Evolutionary conservation across 352 stramenopile species (phyloP), one percentile per base, ranked within the genome.

Genomic region (Pseudoperonospora humuli): DNA sequence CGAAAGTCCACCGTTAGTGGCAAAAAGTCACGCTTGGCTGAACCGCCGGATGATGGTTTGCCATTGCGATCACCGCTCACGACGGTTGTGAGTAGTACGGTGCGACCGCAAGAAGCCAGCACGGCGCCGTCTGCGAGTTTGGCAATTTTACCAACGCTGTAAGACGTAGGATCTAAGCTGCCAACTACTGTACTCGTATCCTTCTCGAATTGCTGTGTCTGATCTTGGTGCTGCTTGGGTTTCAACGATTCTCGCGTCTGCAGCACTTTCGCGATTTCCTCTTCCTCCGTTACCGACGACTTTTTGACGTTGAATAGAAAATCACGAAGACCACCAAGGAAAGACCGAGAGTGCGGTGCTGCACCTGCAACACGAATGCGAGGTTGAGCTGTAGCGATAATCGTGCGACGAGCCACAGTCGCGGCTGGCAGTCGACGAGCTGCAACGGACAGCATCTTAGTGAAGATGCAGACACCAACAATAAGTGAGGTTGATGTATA

Each of bases 1-100:
- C 89, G 86, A 61, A 96, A 98, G 54, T 97, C 90, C 33, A 98
- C 91, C 45, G 83, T 96, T 24, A 98, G 75, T 35, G 90, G 89
- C 38, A 96, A 39, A 39, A 96, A 96, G 55, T 89, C 76, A 15
- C 61, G 67, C 2, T 50, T 24, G 5, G 34, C 7, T 20, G 23
- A 13, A 9, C 38, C 36, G 39, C 51, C 59, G 19, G 39, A 25
- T 15, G 58, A 57, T 21, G 50, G 40, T 27, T 82, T 75, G 26
- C 70, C 66, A 18, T 63, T 61, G 32, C 55, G 47, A 10, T 60
- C 44, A 11, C 49, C 54, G 53, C 79, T 93, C 43, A 96, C 84
- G 14, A 64, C 75, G 5, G 86, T 95, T 17, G 82, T 88, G 37
- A 96, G 69, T 39, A 96, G 72, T 60, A 95, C 74, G 5, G 80